Conservation (phyloP, 2,329 filamentous ascomycete genomes). For the Gliomastix tumulicola region DNA sequence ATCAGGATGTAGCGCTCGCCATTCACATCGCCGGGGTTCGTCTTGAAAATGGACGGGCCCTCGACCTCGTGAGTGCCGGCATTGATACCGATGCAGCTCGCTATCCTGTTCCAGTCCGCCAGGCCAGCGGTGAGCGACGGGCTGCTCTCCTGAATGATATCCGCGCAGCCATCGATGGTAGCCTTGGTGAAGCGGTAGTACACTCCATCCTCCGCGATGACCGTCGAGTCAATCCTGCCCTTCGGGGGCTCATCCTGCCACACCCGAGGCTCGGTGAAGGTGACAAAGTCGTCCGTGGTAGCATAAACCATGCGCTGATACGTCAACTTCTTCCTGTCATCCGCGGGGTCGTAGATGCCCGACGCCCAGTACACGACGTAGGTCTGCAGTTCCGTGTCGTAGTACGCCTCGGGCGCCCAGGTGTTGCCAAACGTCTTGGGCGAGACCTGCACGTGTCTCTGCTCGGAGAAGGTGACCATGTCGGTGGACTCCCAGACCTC, state of each 20-base stretch:
- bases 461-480: conserved; percentile 34
- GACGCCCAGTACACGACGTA: conserved; percentile 34
- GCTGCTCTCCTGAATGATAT: conserved; percentile 42
- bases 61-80: conserved; percentile 38
- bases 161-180: conserved; percentile 34
- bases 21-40: conserved; percentile 36
- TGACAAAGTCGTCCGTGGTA: conserved; percentile 37
- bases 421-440: conserved; percentile 39
- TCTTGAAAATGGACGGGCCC: conserved; percentile 38
- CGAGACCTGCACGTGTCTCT: conserved; percentile 36
- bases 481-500: conserved; percentile 41
- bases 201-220: conserved; percentile 26
- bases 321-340: neutral
- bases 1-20: conserved; percentile 44
- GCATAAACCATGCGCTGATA: conserved; percentile 39
- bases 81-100: conserved; percentile 36
- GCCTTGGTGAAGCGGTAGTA: conserved; percentile 44
- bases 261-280: conserved; percentile 32
- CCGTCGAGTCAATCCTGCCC: conserved; percentile 41
- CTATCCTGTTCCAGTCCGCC: conserved; percentile 30
- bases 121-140: conserved; percentile 28
- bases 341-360: conserved; percentile 24
- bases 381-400: conserved; percentile 25
- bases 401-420: conserved; percentile 40
- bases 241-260: conserved; percentile 38